phyloP scores from a whole-genome alignment of 2,329 filamentous ascomycete species.

The Scedosporium apiospermum region DNA sequence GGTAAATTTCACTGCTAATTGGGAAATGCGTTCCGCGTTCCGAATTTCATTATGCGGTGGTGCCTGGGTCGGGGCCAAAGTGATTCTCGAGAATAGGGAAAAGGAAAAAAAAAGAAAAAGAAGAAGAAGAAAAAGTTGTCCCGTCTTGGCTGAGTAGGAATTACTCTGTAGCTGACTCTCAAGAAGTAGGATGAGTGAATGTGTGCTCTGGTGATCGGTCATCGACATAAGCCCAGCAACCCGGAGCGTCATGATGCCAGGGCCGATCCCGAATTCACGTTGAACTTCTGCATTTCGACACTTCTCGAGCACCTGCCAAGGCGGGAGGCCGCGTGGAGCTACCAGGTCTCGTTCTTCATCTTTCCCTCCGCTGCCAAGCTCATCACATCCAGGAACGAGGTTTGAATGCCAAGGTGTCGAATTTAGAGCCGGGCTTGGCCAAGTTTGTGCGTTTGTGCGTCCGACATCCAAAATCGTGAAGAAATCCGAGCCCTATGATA shows the following conservation, averaged over 20 bases:
- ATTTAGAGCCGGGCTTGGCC: not conserved
- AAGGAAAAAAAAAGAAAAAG: not conserved
- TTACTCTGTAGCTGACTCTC: too few species aligned
- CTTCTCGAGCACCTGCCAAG: not conserved
- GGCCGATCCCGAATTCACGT: not conserved
- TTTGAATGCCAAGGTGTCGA: not conserved
- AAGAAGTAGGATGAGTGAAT: too few species aligned
- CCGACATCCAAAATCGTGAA: not conserved
- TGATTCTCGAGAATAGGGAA: not conserved
- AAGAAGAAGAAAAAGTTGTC: too few species aligned
- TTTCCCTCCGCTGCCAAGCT: not conserved
- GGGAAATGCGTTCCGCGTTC: not conserved
- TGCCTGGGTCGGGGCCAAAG: not conserved
- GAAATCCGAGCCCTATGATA: not conserved
- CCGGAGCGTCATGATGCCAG: too few species aligned
- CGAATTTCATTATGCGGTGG: not conserved
- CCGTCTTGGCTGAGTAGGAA: too few species aligned
- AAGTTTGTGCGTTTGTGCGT: not conserved
- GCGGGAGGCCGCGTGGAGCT: not conserved
- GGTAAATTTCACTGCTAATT: not conserved
- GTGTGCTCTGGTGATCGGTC: too few species aligned
- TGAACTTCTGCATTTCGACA: not conserved
- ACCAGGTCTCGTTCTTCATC: not conserved
- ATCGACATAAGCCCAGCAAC: too few species aligned
- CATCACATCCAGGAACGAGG: not conserved